A percentile compares a stretch with the other conserved stretches of the same genome.
phyloP scores from a whole-genome alignment of 495 filamentous ascomycete species.

The Aspergillus olivimuriae region DNA sequence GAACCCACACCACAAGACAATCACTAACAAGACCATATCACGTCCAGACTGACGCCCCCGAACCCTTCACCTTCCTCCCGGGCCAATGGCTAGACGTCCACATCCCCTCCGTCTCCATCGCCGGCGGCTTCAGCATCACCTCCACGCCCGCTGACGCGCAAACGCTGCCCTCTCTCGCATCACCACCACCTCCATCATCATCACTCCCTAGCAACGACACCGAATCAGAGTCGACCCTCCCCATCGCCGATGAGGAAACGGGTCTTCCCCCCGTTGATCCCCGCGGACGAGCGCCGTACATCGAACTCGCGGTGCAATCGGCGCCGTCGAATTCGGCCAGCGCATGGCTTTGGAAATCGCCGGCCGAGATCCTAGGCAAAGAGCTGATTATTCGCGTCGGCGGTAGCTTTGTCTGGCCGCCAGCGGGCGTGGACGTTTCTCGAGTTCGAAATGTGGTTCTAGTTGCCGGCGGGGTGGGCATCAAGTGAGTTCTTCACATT shows the following conservation, averaged over 20 bases:
- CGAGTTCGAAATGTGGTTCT: slow-evolving; percentile 56
- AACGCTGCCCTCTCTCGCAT: slow-evolving; percentile 22
- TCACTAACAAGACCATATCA: too few species aligned
- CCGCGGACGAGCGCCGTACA: slow-evolving; percentile 35
- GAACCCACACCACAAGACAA: too few species aligned
- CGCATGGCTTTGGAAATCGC: slow-evolving; percentile 64
- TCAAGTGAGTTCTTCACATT: slow-evolving; percentile 50
- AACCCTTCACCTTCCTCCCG: slow-evolving; percentile 55
- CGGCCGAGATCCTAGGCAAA: slow-evolving; percentile 47
- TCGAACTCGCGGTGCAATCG: slow-evolving; percentile 71
- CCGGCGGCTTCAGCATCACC: slow-evolving; percentile 85
- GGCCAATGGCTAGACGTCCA: slow-evolving; percentile 92
- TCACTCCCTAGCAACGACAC: too few species aligned
- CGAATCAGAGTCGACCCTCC: too few species aligned
- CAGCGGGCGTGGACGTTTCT: slow-evolving; percentile 32
- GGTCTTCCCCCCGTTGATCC: slow-evolving; percentile 13
- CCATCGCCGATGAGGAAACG: slow-evolving; percentile 14
- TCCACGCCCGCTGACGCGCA: slow-evolving; percentile 53
- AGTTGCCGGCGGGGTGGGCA: slow-evolving; percentile 77
- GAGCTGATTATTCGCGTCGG: slow-evolving; percentile 64
- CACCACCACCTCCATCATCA: slow-evolving; percentile 14
- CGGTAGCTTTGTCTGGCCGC: slow-evolving; percentile 75
- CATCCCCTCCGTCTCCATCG: slow-evolving; percentile 55
- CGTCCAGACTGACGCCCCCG: too few species aligned
- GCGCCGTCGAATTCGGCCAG: slow-evolving; percentile 63